A percentile compares a stretch with the other conserved stretches of the same genome.
phyloP scores from a whole-genome alignment of 2,329 filamentous ascomycete genomes.

The Pseudogymnoascus sp. region DNA sequence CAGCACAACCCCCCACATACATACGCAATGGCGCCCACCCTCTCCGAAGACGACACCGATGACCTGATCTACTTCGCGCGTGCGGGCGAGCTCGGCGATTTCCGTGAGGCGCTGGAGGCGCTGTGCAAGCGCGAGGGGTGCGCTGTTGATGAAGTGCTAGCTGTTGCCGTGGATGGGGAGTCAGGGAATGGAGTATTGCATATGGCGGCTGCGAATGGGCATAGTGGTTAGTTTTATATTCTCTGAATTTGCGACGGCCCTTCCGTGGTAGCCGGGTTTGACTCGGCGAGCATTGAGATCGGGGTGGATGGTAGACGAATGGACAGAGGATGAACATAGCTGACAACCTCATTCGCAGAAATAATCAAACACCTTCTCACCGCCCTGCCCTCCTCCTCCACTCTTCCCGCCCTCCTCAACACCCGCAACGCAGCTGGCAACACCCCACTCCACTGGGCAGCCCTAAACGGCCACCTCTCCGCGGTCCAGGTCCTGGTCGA shows the following conservation, averaged over 20 bases:
- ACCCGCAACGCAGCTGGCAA: slow-evolving; percentile 74
- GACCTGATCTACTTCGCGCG: slow-evolving; percentile 86
- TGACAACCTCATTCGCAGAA: slow-evolving; percentile 20
- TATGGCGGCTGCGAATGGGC: slow-evolving; percentile 88
- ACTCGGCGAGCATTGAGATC: not conserved
- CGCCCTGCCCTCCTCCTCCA: slow-evolving; percentile 27
- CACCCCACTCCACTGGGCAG: slow-evolving; percentile 89
- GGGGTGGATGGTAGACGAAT: not conserved
- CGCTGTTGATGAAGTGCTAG: slow-evolving; percentile 54
- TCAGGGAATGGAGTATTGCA: slow-evolving; percentile 76
- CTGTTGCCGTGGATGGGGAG: slow-evolving; percentile 61
- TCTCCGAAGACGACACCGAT: slow-evolving; percentile 75
- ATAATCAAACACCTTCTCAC: slow-evolving; percentile 40
- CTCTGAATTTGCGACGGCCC: not conserved
- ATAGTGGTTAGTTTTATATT: slow-evolving; percentile 52
- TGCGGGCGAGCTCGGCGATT: slow-evolving; percentile 62
- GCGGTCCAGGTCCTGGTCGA: slow-evolving; percentile 70
- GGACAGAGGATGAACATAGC: not conserved
- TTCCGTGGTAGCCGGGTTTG: not conserved
- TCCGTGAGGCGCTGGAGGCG: slow-evolving; percentile 49
- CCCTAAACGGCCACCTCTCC: slow-evolving; percentile 76
- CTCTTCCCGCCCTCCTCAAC: slow-evolving; percentile 48
- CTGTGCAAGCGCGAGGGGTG: slow-evolving; percentile 50
- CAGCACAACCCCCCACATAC: not conserved
- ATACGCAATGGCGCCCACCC: slow-evolving; percentile 27